These are phyloP conservation scores for Colletotrichum scovillei DNA, from an alignment of 2,329 filamentous ascomycete species.

Conservation along the genomic window DNA sequence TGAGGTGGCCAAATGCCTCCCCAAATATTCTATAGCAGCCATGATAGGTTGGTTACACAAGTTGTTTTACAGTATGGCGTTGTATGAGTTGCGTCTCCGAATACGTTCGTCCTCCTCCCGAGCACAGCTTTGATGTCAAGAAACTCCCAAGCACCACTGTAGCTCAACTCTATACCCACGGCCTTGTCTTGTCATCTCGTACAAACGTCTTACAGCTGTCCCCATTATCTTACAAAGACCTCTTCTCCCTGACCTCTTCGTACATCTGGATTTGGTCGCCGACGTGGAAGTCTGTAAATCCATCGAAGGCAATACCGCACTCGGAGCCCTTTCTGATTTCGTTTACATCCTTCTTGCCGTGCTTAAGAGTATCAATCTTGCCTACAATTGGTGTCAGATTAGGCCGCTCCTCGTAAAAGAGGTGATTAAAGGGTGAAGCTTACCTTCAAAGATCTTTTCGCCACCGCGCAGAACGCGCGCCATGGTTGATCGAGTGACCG, in stretches of 20 bases:
- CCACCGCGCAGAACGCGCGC: conserved; percentile 79
- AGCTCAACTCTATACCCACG: not conserved
- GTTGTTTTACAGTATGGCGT: conserved; percentile 17
- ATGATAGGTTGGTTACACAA: conserved; percentile 1
- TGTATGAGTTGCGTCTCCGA: not conserved
- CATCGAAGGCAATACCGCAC: conserved; percentile 88
- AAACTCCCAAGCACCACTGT: not conserved
- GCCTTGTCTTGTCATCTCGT: not conserved
- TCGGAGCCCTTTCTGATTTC: conserved; percentile 95
- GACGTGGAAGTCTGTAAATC: conserved; percentile 80
- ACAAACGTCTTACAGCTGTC: not conserved
- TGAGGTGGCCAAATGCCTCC: not conserved
- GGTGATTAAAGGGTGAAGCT: conserved; percentile 49
- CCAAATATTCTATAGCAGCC: conserved; percentile 2
- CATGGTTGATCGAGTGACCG: conserved; percentile 70
- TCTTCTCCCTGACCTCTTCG: conserved; percentile 81
- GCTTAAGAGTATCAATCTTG: conserved; percentile 83
- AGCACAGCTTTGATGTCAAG: not conserved
- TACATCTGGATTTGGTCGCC: conserved; percentile 92
- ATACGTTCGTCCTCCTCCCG: not conserved
- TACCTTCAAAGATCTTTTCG: conserved; percentile 84
- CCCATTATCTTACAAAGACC: conserved; percentile 57
- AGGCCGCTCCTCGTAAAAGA: not conserved
- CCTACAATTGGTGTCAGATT: conserved; percentile 62
- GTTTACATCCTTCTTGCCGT: conserved; percentile 89